A percentile compares a stretch with the other conserved stretches of the same genome.
These are phyloP conservation scores for Euphrasia confusa DNA, from an alignment of 257 asterid genomes.

Conservation along the genomic window DNA sequence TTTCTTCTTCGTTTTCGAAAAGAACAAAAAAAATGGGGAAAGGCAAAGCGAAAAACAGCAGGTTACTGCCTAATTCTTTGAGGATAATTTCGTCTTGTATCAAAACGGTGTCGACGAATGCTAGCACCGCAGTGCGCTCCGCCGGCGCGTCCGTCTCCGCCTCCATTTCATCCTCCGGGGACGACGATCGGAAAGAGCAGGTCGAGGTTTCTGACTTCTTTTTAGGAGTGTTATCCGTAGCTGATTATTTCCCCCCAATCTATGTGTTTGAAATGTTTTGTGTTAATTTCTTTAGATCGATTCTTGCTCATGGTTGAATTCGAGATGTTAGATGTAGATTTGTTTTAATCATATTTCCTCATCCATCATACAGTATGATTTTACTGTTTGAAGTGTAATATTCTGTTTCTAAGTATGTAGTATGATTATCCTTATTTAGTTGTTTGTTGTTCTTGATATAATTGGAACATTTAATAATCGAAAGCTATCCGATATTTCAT, in stretches of 20 bases:
- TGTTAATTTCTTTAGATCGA: not conserved
- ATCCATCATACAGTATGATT: conserved; percentile 9
- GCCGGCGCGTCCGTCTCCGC: conserved; percentile 70
- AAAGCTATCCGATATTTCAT: too few species aligned
- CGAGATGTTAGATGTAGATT: conserved; percentile 13
- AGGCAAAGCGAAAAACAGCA: conserved; percentile 49
- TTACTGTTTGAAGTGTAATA: conserved; percentile 11
- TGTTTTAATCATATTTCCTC: conserved; percentile 12
- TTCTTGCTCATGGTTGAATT: conserved; percentile 21
- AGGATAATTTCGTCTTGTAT: conserved; percentile 69
- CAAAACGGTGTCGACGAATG: conserved; percentile 67
- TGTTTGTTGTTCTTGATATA: conserved; percentile 10
- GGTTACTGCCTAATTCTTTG: conserved; percentile 60
- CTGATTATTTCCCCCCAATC: not conserved
- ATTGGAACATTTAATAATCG: not conserved
- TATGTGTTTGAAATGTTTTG: conserved; percentile 4
- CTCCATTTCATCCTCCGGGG: conserved; percentile 48
- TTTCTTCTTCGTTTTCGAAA: not conserved
- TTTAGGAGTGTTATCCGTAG: too few species aligned
- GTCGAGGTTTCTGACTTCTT: conserved; percentile 25
- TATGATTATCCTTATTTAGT: not conserved
- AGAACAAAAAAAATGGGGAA: conserved; percentile 36
- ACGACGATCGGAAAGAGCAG: conserved; percentile 76
- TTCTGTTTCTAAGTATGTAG: not conserved
- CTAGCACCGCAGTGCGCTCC: conserved; percentile 68